Evolutionary conservation across 495 filamentous ascomycete species (phyloP).

Genomic region (Penicillium salamii): DNA sequence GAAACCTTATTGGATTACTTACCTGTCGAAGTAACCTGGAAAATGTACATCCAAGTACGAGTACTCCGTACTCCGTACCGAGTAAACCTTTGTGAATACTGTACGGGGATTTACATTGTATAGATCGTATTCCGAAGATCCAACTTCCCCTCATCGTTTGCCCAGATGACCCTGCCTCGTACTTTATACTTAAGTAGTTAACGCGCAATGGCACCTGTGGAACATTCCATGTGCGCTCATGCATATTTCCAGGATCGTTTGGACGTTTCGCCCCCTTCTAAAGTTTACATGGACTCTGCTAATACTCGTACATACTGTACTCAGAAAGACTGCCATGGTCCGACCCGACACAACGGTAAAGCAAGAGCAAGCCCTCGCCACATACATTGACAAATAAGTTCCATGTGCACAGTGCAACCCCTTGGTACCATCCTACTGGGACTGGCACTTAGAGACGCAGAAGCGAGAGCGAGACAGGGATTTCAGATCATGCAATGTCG

Average conservation of each 20-base stretch:
- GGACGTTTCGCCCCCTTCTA: not conserved
- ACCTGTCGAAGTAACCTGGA: no score
- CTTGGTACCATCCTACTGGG: not conserved
- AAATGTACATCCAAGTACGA: no score
- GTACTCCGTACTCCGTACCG: no score
- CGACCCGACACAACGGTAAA: conserved; percentile 4
- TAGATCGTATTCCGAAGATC: no score
- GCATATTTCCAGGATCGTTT: not conserved
- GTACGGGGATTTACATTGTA: no score
- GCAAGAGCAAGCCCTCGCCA: not conserved
- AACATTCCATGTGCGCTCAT: not conserved
- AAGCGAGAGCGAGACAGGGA: not conserved
- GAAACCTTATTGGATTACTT: no score
- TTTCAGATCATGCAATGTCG: not conserved
- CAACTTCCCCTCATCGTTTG: not conserved
- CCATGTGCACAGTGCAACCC: not conserved
- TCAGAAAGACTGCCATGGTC: no score
- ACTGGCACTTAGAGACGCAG: not conserved
- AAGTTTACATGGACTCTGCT: not conserved
- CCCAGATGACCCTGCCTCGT: not conserved
- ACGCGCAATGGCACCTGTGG: not conserved
- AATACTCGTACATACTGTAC: no score
- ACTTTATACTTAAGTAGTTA: no score
- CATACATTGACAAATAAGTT: not conserved
- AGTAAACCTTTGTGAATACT: no score